Conservation (phyloP, 2,329 filamentous ascomycete species). For the Paradendryphiella salina region DNA sequence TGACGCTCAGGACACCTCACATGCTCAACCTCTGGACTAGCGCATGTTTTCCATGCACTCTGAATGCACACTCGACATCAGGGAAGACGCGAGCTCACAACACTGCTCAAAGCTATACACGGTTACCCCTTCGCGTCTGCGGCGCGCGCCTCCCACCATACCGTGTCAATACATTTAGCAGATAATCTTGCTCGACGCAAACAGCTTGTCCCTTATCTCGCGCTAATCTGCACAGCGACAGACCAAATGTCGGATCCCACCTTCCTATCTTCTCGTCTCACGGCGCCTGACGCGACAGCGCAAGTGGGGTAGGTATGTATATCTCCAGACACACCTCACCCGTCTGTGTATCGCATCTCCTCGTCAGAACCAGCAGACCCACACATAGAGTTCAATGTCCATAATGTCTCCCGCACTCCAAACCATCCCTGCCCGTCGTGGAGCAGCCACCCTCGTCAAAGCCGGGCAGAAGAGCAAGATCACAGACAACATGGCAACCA, state of each 20-base stretch:
- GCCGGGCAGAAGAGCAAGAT: slow-evolving; percentile 51
- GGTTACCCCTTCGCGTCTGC: background rate
- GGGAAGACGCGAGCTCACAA: background rate
- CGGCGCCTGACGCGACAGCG: slow-evolving; percentile 10
- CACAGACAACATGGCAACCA: slow-evolving; percentile 55
- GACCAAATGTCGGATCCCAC: slow-evolving; percentile 2
- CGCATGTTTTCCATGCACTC: background rate
- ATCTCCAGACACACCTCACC: background rate
- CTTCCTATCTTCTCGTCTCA: slow-evolving; percentile 21
- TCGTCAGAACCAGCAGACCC: background rate
- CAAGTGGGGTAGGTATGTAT: slow-evolving; percentile 16
- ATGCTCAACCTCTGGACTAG: background rate
- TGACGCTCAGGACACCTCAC: background rate
- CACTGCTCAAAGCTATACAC: background rate
- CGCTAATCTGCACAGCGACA: background rate
- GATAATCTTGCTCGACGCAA: slow-evolving; percentile 3
- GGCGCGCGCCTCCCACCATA: background rate
- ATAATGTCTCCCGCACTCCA: slow-evolving; percentile 25
- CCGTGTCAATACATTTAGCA: background rate
- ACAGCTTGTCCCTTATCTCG: slow-evolving; percentile 7
- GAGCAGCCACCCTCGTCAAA: slow-evolving; percentile 48
- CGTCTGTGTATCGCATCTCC: background rate
- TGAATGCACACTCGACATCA: too few relatives aligned
- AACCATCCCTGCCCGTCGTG: slow-evolving; percentile 51
- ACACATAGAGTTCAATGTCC: background rate